Percentiles rank a stretch among this genome's conserved stretches.
These are phyloP conservation scores for Alternaria triticina DNA, from an alignment of 2,329 filamentous ascomycete species.

Conservation along the genomic window DNA sequence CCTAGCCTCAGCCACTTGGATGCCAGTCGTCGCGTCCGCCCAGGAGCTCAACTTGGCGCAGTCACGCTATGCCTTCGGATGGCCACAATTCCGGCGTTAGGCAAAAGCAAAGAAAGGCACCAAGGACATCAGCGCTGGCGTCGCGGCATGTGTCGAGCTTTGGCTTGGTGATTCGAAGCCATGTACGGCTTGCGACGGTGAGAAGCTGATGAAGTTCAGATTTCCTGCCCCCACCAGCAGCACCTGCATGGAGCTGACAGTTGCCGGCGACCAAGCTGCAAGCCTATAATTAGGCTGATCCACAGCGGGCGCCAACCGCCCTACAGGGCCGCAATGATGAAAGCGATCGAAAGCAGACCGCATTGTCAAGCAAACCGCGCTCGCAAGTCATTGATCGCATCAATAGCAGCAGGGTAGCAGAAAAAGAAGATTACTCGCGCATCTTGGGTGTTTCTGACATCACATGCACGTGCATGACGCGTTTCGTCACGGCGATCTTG, in stretches of 20 bases:
- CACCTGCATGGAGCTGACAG: constrained; percentile 15
- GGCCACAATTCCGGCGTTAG: not conserved
- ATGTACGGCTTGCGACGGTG: not conserved
- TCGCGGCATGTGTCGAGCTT: not conserved
- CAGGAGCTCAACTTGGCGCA: constrained; percentile 5
- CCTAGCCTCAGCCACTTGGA: constrained; percentile 2
- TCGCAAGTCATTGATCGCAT: not conserved
- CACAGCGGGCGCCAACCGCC: constrained; percentile 13
- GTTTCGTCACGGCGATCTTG: constrained; percentile 17
- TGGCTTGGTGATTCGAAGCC: not conserved
- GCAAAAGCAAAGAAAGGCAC: not conserved
- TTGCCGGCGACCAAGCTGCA: not conserved
- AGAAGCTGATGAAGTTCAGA: constrained; percentile 3
- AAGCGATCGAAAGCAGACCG: not conserved
- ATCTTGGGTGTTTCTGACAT: constrained; percentile 23
- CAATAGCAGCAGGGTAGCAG: not conserved
- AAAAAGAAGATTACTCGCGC: not conserved
- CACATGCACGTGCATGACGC: constrained; percentile 37
- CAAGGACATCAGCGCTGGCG: not conserved
- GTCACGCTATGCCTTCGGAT: constrained; percentile 1
- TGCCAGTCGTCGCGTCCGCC: not conserved
- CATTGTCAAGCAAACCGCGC: not conserved
- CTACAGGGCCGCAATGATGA: not conserved
- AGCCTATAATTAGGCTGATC: constrained; percentile 21
- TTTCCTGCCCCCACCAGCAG: constrained; percentile 5